These are phyloP conservation scores for Colletotrichum sp. DNA, from an alignment of 2,329 filamentous ascomycete species.

Conservation along the genomic window DNA sequence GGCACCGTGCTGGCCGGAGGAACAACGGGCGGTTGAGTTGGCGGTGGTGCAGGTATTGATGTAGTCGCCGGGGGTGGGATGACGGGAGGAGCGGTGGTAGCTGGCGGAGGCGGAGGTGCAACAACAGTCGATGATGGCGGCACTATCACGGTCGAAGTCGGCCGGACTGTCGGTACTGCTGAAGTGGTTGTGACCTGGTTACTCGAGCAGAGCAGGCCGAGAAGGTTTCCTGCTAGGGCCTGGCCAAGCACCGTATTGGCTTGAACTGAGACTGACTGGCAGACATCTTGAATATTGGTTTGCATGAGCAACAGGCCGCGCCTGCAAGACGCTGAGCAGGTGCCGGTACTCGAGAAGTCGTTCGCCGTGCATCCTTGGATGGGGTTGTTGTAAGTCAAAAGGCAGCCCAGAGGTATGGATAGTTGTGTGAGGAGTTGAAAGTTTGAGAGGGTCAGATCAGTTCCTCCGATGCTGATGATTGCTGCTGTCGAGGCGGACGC, in stretches of 20 bases:
- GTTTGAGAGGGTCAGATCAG: constrained; percentile 34
- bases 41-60: not conserved
- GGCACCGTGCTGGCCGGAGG: not conserved
- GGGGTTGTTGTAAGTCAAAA: constrained; percentile 45
- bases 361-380: constrained; percentile 38
- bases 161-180: not conserved
- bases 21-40: not conserved
- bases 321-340: constrained; percentile 43
- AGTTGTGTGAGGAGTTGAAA: constrained; percentile 44
- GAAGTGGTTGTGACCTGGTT: not conserved
- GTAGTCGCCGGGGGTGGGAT: not conserved
- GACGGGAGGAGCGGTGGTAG: not conserved
- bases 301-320: constrained; percentile 31
- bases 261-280: constrained; percentile 26
- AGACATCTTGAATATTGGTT: constrained; percentile 30
- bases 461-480: constrained; percentile 1
- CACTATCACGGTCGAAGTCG: not conserved
- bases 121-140: not conserved
- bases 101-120: not conserved
- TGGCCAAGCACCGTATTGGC: constrained; percentile 39
- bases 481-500: constrained; percentile 2
- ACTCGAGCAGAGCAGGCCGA: constrained; percentile 37
- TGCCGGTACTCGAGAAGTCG: constrained; percentile 39
- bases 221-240: constrained; percentile 39
- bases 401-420: constrained; percentile 41